Base-by-base conservation (phyloP, 345 rosid species). In the Physaria fendleri region DNA sequence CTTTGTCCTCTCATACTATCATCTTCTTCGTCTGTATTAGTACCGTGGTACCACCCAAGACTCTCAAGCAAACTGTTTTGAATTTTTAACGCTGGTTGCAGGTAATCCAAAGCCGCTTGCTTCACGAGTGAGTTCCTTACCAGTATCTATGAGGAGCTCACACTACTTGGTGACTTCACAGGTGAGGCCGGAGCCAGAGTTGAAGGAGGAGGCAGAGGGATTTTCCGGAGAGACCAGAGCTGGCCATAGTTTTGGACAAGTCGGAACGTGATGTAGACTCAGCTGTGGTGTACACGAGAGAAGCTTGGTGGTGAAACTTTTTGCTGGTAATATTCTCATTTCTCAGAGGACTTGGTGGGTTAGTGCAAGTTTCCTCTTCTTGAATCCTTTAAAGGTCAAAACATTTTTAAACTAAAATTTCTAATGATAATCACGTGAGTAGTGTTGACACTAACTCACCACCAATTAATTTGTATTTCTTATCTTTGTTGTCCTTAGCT, bases 91-190 rank as follows among this genome's bases (percentile, higher is more conserved):
- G 16, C 45, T 21, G 88, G 88, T 75, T 80, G 92, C 61, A 85
- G 62, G 62, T 85, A 80, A 34, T 88, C 79, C 71, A 72, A 39
- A 25, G 85, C 88, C 4, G 88, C 92, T 10, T 78, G 88, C 77
- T 82, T 85, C 18, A 82, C 84, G 12, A 82, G 75, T 13, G 79
- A 82, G 50, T 85, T 82, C 76, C 58, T 77, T 66, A 82, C 76
- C 22, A 85, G 78, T 27, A 82, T 70, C 74, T 82, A 83, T 47
- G 69, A 2, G 78, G 74, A 77, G 77, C 82, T 77, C 56, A 17
- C 18, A 47, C 13, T 8, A 47, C 27, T 4, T 33, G 33, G 64
- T 32, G 54, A 59, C 33, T 44, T 59, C 33, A 32, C 24, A 21
- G 64, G 54, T 22, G 64, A 22, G 45, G 18, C 82, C 57, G 4